Percentiles rank a stretch among this genome's conserved stretches.
phyloP scores from a whole-genome alignment of 2,329 filamentous ascomycete genomes.

The Neocucurbitaria cava region DNA sequence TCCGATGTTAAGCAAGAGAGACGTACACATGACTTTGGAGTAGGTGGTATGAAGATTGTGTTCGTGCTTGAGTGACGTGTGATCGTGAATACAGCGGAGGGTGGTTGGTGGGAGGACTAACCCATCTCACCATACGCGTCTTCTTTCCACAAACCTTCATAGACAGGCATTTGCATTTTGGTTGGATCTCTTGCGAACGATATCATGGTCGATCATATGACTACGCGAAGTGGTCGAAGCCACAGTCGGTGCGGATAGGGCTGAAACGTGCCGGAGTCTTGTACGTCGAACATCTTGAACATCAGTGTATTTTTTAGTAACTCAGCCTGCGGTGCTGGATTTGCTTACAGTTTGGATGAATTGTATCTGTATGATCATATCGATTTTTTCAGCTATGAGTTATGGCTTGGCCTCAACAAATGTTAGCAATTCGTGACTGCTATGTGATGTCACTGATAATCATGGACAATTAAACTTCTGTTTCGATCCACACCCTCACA shows the following conservation, averaged over 20 bases:
- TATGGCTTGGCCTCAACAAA: constrained; percentile 22
- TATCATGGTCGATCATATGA: constrained; percentile 1
- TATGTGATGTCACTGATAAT: constrained; percentile 37
- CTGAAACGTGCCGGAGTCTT: neutral
- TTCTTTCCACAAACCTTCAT: neutral
- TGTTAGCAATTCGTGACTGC: constrained; percentile 15
- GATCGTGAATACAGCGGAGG: neutral
- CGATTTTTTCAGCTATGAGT: constrained; percentile 1
- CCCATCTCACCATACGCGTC: neutral
- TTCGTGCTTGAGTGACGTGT: neutral
- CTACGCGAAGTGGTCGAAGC: neutral
- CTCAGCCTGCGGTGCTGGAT: neutral
- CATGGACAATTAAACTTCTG: constrained; percentile 18
- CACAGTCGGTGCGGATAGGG: neutral
- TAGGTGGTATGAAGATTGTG: no score
- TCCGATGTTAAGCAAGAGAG: neutral
- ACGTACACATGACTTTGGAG: neutral
- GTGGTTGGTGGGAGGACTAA: neutral
- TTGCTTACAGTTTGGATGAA: neutral
- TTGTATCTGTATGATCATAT: neutral
- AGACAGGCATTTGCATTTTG: neutral
- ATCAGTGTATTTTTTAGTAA: neutral
- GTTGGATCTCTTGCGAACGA: neutral
- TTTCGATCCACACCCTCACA: neutral
- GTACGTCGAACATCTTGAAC: neutral